Percentiles rank a stretch among this genome's conserved stretches.
Conservation (phyloP, 164 flowering plant genomes). For the Paratinospora sagittata region DNA sequence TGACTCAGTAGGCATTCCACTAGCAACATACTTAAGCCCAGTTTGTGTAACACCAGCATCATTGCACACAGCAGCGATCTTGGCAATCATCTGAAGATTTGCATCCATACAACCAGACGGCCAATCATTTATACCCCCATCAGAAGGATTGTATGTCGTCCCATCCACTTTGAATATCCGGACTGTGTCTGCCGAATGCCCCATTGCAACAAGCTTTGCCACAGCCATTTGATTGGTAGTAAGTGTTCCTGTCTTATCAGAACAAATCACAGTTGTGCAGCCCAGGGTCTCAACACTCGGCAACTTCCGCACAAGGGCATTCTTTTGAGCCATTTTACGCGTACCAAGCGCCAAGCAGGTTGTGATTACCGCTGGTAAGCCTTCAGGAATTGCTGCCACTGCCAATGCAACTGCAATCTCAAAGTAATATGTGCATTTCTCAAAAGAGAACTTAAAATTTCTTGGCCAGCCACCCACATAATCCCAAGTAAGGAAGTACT, state of each 20-base stretch:
- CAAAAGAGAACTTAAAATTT: slow-evolving; percentile 51
- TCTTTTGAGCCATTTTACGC: slow-evolving; percentile 59
- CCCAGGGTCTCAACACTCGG: slow-evolving; percentile 62
- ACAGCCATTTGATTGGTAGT: slow-evolving; percentile 87
- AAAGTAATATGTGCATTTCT: slow-evolving; percentile 53
- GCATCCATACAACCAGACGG: slow-evolving; percentile 52
- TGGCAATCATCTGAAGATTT: slow-evolving; percentile 72
- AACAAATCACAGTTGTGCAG: slow-evolving; percentile 55
- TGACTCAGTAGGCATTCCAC: slow-evolving; percentile 91
- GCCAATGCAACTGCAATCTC: slow-evolving; percentile 61
- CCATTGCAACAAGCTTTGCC: slow-evolving; percentile 66
- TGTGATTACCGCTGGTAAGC: slow-evolving; percentile 53
- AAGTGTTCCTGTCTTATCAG: slow-evolving; percentile 58
- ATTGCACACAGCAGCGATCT: slow-evolving; percentile 69
- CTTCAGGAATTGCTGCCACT: slow-evolving; percentile 60
- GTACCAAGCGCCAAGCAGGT: slow-evolving; percentile 57
- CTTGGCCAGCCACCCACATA: slow-evolving; percentile 50
- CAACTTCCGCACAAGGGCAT: slow-evolving; percentile 48
- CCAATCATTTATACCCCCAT: slow-evolving; percentile 66
- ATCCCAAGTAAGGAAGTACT: slow-evolving; percentile 52
- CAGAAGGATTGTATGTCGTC: slow-evolving; percentile 60
- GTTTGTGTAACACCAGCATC: slow-evolving; percentile 61
- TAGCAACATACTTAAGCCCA: slow-evolving; percentile 49
- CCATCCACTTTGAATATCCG: slow-evolving; percentile 60
- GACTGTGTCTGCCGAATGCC: slow-evolving; percentile 15